Conservation (phyloP, 306 rosid species). For the Cucurbita maxima region DNA sequence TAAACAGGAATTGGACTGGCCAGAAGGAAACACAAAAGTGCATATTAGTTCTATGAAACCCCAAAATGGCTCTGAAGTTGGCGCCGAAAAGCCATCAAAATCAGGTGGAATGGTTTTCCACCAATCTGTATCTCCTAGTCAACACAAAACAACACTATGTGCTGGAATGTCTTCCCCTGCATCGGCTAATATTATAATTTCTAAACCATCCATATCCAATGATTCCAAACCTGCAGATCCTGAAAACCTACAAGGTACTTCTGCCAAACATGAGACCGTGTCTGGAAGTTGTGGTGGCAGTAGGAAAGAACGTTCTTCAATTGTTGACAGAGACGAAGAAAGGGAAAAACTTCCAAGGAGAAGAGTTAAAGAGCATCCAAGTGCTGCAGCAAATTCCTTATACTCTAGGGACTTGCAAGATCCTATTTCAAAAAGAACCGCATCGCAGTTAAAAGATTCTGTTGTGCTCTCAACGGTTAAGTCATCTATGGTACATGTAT, state of each 20-base stretch:
- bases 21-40: conserved; percentile 27
- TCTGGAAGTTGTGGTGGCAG: conserved; percentile 28
- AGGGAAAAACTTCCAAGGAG: conserved; percentile 32
- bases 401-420: conserved; percentile 44
- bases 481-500: conserved; percentile 24
- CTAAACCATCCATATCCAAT: conserved; percentile 27
- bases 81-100: conserved; percentile 43
- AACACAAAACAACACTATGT: conserved; percentile 23
- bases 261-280: conserved; percentile 27
- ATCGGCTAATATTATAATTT: conserved; percentile 24
- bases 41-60: conserved; percentile 30
- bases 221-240: conserved; percentile 36
- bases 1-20: conserved; percentile 40
- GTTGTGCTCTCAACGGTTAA: conserved; percentile 33
- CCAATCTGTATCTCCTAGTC: conserved; percentile 20
- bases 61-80: conserved; percentile 31
- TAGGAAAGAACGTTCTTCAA: conserved; percentile 38
- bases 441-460: conserved; percentile 42
- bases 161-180: conserved; percentile 40
- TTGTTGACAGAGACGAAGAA: conserved; percentile 35
- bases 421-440: conserved; percentile 40
- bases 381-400: conserved; percentile 29
- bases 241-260: conserved; percentile 22
- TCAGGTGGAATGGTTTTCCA: conserved; percentile 20
- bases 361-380: conserved; percentile 45